Evolutionary conservation across 371 early-diverging fungal genomes (phyloP).

Genomic region (Mucor ambiguus): DNA sequence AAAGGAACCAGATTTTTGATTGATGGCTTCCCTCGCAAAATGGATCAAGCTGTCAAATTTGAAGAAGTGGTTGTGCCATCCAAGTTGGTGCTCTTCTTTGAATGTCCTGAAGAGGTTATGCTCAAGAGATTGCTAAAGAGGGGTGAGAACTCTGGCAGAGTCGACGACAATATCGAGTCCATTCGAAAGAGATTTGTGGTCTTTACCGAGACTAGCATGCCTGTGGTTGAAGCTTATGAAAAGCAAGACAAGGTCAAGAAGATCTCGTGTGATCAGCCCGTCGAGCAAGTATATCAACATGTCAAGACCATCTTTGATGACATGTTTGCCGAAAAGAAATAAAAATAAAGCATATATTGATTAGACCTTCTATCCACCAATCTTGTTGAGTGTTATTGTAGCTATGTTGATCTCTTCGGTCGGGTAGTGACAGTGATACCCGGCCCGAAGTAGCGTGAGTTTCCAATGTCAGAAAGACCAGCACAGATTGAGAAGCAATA

Average conservation of each 20-base stretch:
- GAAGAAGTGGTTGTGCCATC: conserved; percentile 81
- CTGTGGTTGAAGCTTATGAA: conserved; percentile 85
- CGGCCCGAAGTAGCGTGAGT: conserved; percentile 2
- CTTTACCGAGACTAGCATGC: conserved; percentile 84
- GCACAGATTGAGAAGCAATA: background rate
- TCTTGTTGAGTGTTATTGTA: too few species aligned
- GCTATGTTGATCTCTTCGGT: background rate
- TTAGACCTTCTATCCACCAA: background rate
- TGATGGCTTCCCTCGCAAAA: conserved; percentile 95
- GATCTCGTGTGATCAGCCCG: conserved; percentile 63
- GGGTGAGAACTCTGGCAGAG: conserved; percentile 91
- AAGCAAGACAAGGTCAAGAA: conserved; percentile 75
- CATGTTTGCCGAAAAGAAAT: conserved; percentile 23
- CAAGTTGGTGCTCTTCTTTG: conserved; percentile 85
- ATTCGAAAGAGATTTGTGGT: conserved; percentile 93
- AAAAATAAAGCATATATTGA: background rate
- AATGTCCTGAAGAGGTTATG: conserved; percentile 91
- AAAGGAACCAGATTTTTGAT: conserved; percentile 75
- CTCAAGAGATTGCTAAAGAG: conserved; percentile 85
- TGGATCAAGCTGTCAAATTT: conserved; percentile 94
- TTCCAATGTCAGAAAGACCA: background rate
- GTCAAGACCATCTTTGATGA: conserved; percentile 55
- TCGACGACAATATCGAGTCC: conserved; percentile 94
- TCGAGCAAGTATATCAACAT: conserved; percentile 57
- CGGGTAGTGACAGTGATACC: background rate